Evolutionary conservation across 2,329 filamentous ascomycete genomes (phyloP), one percentile per base, ranked within the genome.

Genomic region (Aspergillus puulaauensis): DNA sequence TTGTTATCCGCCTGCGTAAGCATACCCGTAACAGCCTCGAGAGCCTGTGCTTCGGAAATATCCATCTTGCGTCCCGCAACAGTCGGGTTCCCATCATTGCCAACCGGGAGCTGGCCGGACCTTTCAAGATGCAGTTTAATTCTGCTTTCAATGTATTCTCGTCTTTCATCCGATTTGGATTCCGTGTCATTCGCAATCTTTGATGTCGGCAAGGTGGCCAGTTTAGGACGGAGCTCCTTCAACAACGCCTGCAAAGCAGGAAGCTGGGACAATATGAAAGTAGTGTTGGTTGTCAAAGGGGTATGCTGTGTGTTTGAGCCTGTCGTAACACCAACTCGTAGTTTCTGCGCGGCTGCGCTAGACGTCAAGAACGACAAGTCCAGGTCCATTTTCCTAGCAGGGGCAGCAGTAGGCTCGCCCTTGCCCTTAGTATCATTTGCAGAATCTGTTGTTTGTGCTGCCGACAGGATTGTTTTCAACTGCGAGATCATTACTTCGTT

Each of bases 131-230:
- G 90, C 59, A 89, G 82, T 64, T 86, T 81, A 51, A 90, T 90
- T 68, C 92, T 87, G 54, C 83, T 83, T 75, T 97, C 93, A 49
- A 98, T 87, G 71, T 98, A 98, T 64, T 89, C 84, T 56, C 88
- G 82, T 59, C 93, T 81, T 71, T 95, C 87, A 53, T 86, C 83
- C 40, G 87, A 83, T 78, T 86, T 90, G 46, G 82, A 82, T 61
- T 80, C 73, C 48, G 66, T 67, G 57, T 77, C 72, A 31, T 71
- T 69, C 3, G 73, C 73, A 27, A 72, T 70, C 3, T 74, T 68
- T 1, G 71, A 66, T 21, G 62, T 64, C 3, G 72, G 69, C 52
- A 85, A 61, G 6, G 73, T 71, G 5, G 74, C 73, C 27, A 96
- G 76, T 58, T 88, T 86, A 0, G 90, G 86, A 60, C 87, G 80